Base-by-base conservation (phyloP, 768 basidiomycete genomes). In the Phlebiopsis flavidoalba region DNA sequence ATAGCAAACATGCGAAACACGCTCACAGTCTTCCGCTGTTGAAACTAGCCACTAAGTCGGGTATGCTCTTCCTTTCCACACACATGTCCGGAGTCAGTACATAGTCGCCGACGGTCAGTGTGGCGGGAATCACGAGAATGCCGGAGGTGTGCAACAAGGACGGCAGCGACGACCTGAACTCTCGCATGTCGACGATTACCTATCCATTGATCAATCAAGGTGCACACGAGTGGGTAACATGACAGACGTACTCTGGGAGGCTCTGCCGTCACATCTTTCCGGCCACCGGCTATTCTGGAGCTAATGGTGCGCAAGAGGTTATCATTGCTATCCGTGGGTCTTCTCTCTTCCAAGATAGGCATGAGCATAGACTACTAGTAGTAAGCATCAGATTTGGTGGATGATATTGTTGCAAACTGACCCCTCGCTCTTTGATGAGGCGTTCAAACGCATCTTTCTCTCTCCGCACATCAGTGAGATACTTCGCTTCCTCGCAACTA, bases 161-260 rank as follows among this genome's bases (percentile, higher is more conserved):
- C 0, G 95, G 97, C 10, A 99, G 75, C 0, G 93, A 85, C 1
- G 96, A 98, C 26, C 95, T 82, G 73, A 99, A 98, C 73, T 99
- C 97, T 65, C 96, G 85, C 84, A 98, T 89, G 72, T 98, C 97
- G 22, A 98, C 94, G 61, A 99, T 87, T 52, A 99, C 88, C 94
- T 97, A 8, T 2, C 35, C 8, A 22, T 51, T 12, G 26, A 45
- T 33, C 8, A 55, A 43, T 15, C 12, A 40, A 2, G 3, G 0
- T 22, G 7, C 26, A 35, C 5, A 31, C 22, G 15, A 10, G 3
- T 17, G 3, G 31, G 15, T 33, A 19, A 19, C 17, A 33, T 35
- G 50, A 55, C 57, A 57, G 15, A 54, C 71, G 43, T 64, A 87
- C 90, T 69, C 81, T 79, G 3, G 88, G 86, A 5, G 88, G 84